Percentiles rank a stretch among this genome's conserved stretches.
Evolutionary conservation across 495 filamentous ascomycete genomes (phyloP).

Genomic region (Halenospora varia): DNA sequence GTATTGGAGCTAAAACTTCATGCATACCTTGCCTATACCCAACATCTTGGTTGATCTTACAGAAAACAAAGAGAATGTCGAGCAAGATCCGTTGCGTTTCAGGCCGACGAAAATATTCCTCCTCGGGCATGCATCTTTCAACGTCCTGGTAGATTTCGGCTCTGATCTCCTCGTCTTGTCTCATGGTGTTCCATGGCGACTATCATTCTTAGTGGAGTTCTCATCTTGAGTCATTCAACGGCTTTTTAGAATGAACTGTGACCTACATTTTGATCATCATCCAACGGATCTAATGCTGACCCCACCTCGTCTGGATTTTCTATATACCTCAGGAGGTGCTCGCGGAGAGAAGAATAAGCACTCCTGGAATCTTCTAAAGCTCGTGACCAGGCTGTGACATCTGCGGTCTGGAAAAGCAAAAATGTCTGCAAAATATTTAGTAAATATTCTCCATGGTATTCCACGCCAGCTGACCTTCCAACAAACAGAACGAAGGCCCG

Average conservation of each 20-base stretch:
- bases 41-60: conserved; percentile 83
- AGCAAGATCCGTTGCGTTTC: conserved; percentile 76
- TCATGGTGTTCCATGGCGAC: conserved; percentile 87
- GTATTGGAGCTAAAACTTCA: conserved; percentile 84
- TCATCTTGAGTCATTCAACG: background rate
- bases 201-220: conserved; percentile 30
- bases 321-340: conserved; percentile 73
- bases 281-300: conserved; percentile 76
- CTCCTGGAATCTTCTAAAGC: conserved; percentile 64
- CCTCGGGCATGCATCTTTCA: conserved; percentile 87
- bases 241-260: background rate
- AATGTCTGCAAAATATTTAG: conserved; percentile 56
- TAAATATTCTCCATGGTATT: background rate
- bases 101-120: conserved; percentile 80
- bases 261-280: conserved; percentile 78
- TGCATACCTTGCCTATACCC: conserved; percentile 98
- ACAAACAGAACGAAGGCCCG: conserved; percentile 80
- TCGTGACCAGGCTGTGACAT: conserved; percentile 63
- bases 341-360: conserved; percentile 66
- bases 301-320: conserved; percentile 76
- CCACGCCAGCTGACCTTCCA: conserved; percentile 66
- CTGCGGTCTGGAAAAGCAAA: conserved; percentile 69
- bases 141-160: conserved; percentile 96
- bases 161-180: conserved; percentile 77
- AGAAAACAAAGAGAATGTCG: conserved; percentile 89